Conservation (phyloP, 2,329 filamentous ascomycete species). For the Colletotrichum spaethianum region DNA sequence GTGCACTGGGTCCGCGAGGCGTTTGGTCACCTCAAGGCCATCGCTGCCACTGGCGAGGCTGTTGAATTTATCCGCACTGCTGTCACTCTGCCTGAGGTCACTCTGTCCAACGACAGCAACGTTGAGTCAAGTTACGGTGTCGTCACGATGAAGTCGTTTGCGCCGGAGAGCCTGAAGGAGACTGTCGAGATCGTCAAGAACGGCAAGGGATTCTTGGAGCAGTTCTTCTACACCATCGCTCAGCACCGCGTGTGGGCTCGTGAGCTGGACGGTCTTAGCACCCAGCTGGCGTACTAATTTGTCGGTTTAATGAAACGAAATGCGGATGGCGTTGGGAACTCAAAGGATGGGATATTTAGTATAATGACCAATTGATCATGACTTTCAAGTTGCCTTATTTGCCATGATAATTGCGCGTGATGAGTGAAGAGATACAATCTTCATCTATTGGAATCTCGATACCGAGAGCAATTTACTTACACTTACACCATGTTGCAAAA, state of each 20-base stretch:
- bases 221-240: conserved; percentile 78
- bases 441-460: not conserved
- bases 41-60: conserved; percentile 82
- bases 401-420: no score
- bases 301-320: no score
- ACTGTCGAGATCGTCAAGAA: conserved; percentile 75
- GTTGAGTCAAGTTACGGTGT: conserved; percentile 82
- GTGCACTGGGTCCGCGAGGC: conserved; percentile 85
- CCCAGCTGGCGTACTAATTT: conserved; percentile 77
- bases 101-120: conserved; percentile 59
- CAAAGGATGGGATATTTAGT: not conserved
- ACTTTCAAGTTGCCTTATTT: no score
- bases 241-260: conserved; percentile 82
- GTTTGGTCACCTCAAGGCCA: conserved; percentile 85
- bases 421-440: not conserved
- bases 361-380: not conserved
- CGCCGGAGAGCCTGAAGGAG: conserved; percentile 73
- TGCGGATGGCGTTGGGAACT: not conserved
- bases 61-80: conserved; percentile 72
- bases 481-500: no score
- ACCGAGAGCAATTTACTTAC: no score
- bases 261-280: conserved; percentile 78
- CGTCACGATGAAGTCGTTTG: conserved; percentile 72
- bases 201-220: conserved; percentile 77
- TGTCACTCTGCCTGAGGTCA: conserved; percentile 59